phyloP scores from a whole-genome alignment of 1,284 basidiomycete species.

The Cerioporus squamosus region DNA sequence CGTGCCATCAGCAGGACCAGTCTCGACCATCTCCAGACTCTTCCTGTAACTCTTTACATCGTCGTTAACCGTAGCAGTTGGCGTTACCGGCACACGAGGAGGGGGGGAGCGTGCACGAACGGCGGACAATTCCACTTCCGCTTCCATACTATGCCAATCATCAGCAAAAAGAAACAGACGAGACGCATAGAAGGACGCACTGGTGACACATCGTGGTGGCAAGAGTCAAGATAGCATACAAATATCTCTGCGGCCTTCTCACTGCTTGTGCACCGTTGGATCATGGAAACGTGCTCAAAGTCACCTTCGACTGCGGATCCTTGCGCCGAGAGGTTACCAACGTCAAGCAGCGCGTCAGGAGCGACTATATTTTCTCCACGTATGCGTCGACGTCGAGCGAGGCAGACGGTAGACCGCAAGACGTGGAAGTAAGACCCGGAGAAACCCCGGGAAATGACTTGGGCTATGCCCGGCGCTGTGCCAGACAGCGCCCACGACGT shows the following conservation, averaged over 20 bases:
- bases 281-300: too few relatives aligned
- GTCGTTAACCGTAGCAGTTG: background rate
- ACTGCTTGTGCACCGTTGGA: too few relatives aligned
- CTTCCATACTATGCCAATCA: constrained; percentile 1
- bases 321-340: background rate
- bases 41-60: constrained; percentile 8
- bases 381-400: constrained; percentile 4
- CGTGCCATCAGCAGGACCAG: background rate
- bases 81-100: constrained; percentile 8
- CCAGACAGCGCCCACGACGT: constrained; percentile 22
- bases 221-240: background rate
- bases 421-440: background rate
- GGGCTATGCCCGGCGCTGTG: constrained; percentile 9
- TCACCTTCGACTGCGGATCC: too few relatives aligned
- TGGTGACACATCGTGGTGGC: background rate
- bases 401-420: background rate
- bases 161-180: background rate
- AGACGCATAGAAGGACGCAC: background rate
- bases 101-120: constrained; percentile 20
- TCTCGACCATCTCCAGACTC: constrained; percentile 6
- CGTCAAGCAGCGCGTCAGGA: background rate
- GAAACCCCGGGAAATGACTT: background rate
- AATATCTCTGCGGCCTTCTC: too few relatives aligned
- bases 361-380: constrained; percentile 11
- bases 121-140: constrained; percentile 9